Conservation (phyloP, 306 rosid genomes). For the Fagus crenata region DNA sequence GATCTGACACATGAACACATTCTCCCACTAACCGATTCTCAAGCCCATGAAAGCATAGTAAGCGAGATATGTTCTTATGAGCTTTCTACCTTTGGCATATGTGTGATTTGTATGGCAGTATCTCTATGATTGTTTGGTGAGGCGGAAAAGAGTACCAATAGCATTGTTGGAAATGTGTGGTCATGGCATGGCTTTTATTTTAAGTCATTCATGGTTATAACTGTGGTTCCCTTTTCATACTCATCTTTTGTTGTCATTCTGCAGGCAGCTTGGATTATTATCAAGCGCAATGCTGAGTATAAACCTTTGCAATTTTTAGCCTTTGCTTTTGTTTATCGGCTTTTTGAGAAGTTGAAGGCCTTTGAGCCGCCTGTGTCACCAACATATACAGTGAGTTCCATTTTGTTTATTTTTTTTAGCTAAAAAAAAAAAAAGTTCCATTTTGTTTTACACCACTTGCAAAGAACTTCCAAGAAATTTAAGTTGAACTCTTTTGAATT, state of each 20-base stretch:
- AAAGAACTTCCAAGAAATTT: background rate
- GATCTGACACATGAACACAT: background rate
- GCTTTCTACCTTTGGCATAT: background rate
- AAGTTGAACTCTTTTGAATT: constrained; percentile 21
- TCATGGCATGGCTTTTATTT: background rate
- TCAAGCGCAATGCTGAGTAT: constrained; percentile 72
- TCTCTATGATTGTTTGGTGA: constrained; percentile 6
- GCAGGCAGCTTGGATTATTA: constrained; percentile 83
- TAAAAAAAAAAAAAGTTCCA: too few relatives aligned
- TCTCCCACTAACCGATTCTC: background rate
- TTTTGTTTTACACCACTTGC: constrained; percentile 17
- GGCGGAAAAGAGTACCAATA: background rate
- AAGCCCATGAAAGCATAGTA: background rate
- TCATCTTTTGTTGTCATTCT: constrained; percentile 33
- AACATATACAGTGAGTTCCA: constrained; percentile 60
- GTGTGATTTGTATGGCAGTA: background rate
- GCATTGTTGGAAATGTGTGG: background rate
- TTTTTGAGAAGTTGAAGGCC: constrained; percentile 93
- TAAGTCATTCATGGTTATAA: background rate
- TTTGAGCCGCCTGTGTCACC: constrained; percentile 67
- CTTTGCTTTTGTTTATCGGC: constrained; percentile 89
- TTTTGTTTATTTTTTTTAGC: constrained; percentile 34
- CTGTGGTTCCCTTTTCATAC: constrained; percentile 26
- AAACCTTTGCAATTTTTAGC: constrained; percentile 90
- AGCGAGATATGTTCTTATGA: background rate